Percentiles rank a stretch among this genome's conserved stretches.
Conservation (phyloP, 352 stramenopile genomes). For the Globisporangium iwayamae region DNA sequence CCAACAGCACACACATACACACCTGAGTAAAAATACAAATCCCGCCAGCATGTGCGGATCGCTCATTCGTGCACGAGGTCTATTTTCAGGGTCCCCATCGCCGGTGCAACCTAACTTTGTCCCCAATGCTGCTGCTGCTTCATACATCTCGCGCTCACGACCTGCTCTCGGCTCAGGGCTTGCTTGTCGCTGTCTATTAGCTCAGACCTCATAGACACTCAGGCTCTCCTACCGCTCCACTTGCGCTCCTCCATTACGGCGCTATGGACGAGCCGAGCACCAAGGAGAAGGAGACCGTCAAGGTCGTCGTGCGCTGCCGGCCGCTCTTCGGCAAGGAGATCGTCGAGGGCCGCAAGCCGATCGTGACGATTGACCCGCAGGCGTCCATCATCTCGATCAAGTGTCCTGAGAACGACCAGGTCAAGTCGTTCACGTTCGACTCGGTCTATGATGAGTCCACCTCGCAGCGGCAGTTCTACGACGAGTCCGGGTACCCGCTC, state of each 20-base stretch:
- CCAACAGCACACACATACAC: too few species aligned
- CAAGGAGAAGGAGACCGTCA: slow-evolving; percentile 84
- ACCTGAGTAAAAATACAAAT: too few species aligned
- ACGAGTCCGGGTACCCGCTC: slow-evolving; percentile 81
- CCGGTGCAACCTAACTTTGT: background rate
- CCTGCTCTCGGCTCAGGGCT: background rate
- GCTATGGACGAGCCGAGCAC: slow-evolving; percentile 10
- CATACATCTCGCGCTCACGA: background rate
- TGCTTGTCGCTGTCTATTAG: background rate
- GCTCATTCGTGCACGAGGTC: background rate
- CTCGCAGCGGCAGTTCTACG: slow-evolving; percentile 83
- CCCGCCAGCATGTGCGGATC: too few species aligned
- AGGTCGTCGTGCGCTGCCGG: slow-evolving; percentile 86
- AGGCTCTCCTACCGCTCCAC: too few species aligned
- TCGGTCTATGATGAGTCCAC: slow-evolving; percentile 87
- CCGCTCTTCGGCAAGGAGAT: slow-evolving; percentile 85
- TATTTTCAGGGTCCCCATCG: background rate
- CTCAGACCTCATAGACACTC: too few species aligned
- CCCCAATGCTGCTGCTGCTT: background rate
- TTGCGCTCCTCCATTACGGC: background rate
- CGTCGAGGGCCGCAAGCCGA: slow-evolving; percentile 75
- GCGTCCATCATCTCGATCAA: slow-evolving; percentile 68
- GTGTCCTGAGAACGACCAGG: slow-evolving; percentile 66
- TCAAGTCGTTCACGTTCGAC: slow-evolving; percentile 90
- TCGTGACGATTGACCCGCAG: slow-evolving; percentile 73